Base-by-base conservation (phyloP, 164 flowering plant species). In the Aristolochia contorta region DNA sequence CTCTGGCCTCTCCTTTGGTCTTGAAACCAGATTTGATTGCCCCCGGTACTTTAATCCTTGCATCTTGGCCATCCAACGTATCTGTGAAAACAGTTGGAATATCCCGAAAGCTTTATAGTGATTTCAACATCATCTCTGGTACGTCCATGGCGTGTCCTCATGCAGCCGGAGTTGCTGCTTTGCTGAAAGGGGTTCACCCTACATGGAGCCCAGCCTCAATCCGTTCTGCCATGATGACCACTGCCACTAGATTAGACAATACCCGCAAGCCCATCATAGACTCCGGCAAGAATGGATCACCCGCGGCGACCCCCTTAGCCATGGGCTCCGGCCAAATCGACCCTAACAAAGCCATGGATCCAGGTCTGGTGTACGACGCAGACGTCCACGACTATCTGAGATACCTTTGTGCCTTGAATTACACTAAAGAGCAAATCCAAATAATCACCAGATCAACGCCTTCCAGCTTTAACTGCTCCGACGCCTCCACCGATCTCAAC, bases 141-240 rank as follows among this genome's bases (percentile, higher is more conserved):
- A 85, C 91, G 25, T 87, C 91, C 54, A 84, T 85, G 92, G 49
- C 96, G 1, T 81, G 85, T 61, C 92, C 96, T 1, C 89, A 84
- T 50, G 85, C 72, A 15, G 66, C 85, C 0, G 96, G 96, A 0
- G 67, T 82, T 14, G 91, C 77, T 0, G 89, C 91, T 4, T 74
- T 88, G 16, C 51, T 85, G 30, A 82, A 71, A 50, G 79, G 59
- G 8, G 82, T 71, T 0, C 83, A 83, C 66, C 89, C 91, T 0
- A 80, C 78, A 1, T 86, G 93, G 91, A 81, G 82, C 68, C 86
- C 91, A 0, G 89, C 90, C 0, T 83, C 89, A 13, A 84, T 84
- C 56, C 67, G 85, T 15, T 89, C 92, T 2, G 85, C 96, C 64
- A 72, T 84, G 70, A 82, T 86, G 87, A 86, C 91, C 13, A 83